Percentiles rank a stretch among this genome's conserved stretches.
Evolutionary conservation across 2,329 filamentous ascomycete genomes (phyloP).

Genomic region (Colletotrichum chrysophilum): DNA sequence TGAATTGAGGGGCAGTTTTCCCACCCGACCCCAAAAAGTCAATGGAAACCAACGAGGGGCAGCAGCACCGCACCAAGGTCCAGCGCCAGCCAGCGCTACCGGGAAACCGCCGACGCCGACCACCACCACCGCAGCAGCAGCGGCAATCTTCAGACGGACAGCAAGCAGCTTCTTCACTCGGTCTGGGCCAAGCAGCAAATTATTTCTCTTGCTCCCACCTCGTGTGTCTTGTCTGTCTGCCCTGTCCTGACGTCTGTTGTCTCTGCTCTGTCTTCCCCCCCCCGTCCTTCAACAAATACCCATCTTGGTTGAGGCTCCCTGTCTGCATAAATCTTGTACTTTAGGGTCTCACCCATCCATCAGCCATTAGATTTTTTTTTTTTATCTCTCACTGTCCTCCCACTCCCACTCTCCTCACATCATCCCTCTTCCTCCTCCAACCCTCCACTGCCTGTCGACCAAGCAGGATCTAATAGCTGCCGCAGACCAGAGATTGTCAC

Average conservation of each 20-base stretch:
- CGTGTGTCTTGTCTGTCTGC: background rate
- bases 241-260: background rate
- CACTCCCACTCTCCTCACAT: background rate
- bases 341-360: constrained; percentile 8
- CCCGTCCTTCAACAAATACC: constrained; percentile 18
- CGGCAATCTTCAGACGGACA: background rate
- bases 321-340: constrained; percentile 8
- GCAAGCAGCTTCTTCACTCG: background rate
- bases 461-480: constrained; percentile 14
- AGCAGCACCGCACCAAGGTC: background rate
- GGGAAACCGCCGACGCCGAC: background rate
- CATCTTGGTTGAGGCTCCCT: constrained; percentile 8
- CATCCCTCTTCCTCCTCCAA: background rate
- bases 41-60: background rate
- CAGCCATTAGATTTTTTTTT: background rate
- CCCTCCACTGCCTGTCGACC: background rate
- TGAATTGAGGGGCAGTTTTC: background rate
- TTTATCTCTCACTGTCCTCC: constrained; percentile 3
- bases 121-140: background rate
- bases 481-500: background rate
- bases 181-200: constrained; percentile 3
- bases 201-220: constrained; percentile 3
- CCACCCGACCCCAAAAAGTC: background rate
- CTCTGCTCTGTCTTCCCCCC: background rate
- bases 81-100: background rate